Conservation (phyloP, 352 stramenopile species). For the Globisporangium middletonii region DNA sequence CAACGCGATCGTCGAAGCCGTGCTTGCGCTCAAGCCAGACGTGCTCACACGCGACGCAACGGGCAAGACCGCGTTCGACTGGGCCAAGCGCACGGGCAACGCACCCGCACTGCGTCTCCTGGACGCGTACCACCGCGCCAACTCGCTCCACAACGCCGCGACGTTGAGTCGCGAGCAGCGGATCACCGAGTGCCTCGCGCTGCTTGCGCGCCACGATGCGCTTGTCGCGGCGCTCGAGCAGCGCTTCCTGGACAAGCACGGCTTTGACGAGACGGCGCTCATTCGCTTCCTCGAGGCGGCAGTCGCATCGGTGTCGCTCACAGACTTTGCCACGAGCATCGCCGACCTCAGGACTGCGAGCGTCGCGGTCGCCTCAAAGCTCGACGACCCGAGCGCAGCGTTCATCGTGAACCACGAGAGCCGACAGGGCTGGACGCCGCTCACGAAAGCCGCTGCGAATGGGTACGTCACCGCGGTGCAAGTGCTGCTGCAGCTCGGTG, state of each 20-base stretch:
- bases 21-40: conserved; percentile 38
- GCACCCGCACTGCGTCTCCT: conserved; percentile 23
- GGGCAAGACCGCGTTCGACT: conserved; percentile 62
- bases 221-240: conserved; percentile 21
- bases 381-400: conserved; percentile 8
- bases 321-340: conserved; percentile 17
- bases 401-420: conserved; percentile 58
- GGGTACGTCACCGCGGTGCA: conserved; percentile 30
- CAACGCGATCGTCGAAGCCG: conserved; percentile 36
- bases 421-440: conserved; percentile 55
- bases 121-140: conserved; percentile 24
- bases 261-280: conserved; percentile 36
- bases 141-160: conserved; percentile 29
- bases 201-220: conserved; percentile 32
- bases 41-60: conserved; percentile 31
- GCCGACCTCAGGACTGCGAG: conserved; percentile 16
- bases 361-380: not conserved
- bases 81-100: conserved; percentile 52
- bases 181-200: conserved; percentile 26
- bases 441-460: conserved; percentile 58
- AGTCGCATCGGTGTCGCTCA: conserved; percentile 11
- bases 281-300: conserved; percentile 24
- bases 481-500: conserved; percentile 40
- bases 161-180: conserved; percentile 26
- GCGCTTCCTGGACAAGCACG: conserved; percentile 23